Evolutionary conservation across 345 rosid genomes (phyloP).

Genomic region (Rhizophora apiculata): DNA sequence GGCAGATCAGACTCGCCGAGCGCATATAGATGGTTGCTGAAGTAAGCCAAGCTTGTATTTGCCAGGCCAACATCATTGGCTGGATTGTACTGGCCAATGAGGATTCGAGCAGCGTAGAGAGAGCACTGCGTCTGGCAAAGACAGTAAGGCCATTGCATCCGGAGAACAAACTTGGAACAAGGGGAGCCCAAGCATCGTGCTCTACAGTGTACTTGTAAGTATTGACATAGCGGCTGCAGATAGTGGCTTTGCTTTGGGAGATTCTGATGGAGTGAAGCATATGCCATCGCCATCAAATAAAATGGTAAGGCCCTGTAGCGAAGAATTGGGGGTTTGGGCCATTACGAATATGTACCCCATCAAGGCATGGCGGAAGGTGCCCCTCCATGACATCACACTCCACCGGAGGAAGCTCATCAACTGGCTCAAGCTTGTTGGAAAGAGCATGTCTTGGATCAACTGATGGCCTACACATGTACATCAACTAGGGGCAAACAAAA

Average conservation of each 20-base stretch:
- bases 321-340: conserved; percentile 67
- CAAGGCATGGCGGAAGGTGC: conserved; percentile 46
- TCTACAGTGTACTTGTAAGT: conserved; percentile 47
- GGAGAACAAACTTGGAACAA: conserved; percentile 54
- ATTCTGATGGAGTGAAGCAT: conserved; percentile 57
- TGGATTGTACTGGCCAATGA: conserved; percentile 51
- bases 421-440: conserved; percentile 53
- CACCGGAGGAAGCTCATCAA: conserved; percentile 59
- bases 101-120: conserved; percentile 39
- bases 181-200: conserved; percentile 33
- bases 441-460: conserved; percentile 52
- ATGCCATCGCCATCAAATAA: conserved; percentile 66
- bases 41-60: conserved; percentile 49
- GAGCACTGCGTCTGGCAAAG: conserved; percentile 55
- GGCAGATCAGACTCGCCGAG: conserved; percentile 63
- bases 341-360: conserved; percentile 58
- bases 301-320: conserved; percentile 62
- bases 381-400: conserved; percentile 51
- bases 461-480: conserved; percentile 15
- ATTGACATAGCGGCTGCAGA: conserved; percentile 55
- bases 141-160: conserved; percentile 52
- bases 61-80: conserved; percentile 50
- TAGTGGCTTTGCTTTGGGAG: conserved; percentile 37
- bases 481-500: no score
- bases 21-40: conserved; percentile 45